Percentiles rank a stretch among this genome's conserved stretches.
phyloP scores from a whole-genome alignment of 139 green algal species.

The Tetraselmis striata region DNA sequence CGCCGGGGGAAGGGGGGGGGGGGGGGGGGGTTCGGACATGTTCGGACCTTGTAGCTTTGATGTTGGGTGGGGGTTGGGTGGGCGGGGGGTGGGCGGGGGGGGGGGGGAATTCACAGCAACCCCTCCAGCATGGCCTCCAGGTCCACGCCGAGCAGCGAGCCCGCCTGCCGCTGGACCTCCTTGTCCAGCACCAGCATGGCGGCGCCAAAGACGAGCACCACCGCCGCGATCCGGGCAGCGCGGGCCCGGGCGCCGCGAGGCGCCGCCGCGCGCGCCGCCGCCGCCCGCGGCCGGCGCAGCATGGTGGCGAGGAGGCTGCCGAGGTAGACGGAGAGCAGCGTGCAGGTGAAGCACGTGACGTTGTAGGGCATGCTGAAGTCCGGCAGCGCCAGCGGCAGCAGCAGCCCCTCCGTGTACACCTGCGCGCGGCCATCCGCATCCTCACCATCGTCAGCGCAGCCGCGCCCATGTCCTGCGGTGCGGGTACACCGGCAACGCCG shows the following conservation, averaged over 20 bases:
- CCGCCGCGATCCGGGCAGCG: not conserved
- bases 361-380: constrained; percentile 97
- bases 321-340: constrained; percentile 72
- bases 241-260: not conserved
- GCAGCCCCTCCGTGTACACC: constrained; percentile 40
- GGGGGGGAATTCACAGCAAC: not conserved
- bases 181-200: constrained; percentile 39
- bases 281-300: constrained; percentile 6
- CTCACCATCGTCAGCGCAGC: no score
- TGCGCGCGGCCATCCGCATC: constrained; percentile 2
- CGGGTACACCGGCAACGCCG: no score
- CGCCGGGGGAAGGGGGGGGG: no score
- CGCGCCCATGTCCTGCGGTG: no score
- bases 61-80: no score
- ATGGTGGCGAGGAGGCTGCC: constrained; percentile 51
- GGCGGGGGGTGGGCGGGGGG: no score
- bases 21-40: no score
- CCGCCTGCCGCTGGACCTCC: constrained; percentile 17
- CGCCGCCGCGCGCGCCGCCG: not conserved
- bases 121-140: not conserved
- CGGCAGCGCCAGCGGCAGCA: constrained; percentile 71
- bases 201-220: constrained; percentile 23
- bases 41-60: no score
- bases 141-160: not conserved
- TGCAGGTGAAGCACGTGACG: constrained; percentile 81